Base-by-base conservation (phyloP, 495 filamentous ascomycete genomes). In the Evernia prunastri region DNA sequence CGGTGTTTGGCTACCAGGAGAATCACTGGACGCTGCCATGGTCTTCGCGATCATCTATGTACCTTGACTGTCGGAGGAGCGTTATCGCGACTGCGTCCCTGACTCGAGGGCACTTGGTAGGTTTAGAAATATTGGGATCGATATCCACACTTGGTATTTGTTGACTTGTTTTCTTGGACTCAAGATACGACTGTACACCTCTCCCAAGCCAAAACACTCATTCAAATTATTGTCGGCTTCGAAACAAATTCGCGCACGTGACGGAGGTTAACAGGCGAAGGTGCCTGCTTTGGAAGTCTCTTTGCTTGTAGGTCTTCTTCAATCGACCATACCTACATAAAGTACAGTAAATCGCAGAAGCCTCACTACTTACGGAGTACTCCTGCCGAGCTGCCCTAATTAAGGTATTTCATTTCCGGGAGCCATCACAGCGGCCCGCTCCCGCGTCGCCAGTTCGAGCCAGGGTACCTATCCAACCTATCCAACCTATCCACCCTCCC, bases 1-100 rank as follows among this genome's bases (percentile, higher is more conserved):
- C 12, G 78, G 71, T 17, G 74, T 71, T 20, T 69, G 64, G 56
- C 72, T 71, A 37, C 65, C 70, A n/a, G 67, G 61, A 12, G 67
- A 68, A 59, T 72, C 63, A 54, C 29, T 54, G 49, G 61, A 58
- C 43, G 65, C 66, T 56, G 67, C 65, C 67, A 69, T 69, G 27
- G 51, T 63, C 31, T 25, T 61, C 49, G 13, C 20, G 49, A 54
- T 4, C 27, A 7, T 6, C 27, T 54, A 20, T 33, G 17, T 0
- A 18, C 13, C 7, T 27, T 20, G 17, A 54, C 15, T 31, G 15
- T 35, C 5, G 17, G 15, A 54, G 17, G 15, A 54, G 51, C 15
- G 51, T 33, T 3, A 0, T 54, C 23, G 51, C 3, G 2, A 33
- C 33, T 33, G 29, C 18, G 4, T 33, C 8, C n/a, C 2, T 15